Evolutionary conservation across 306 rosid species (phyloP).

Genomic region (Glycine latifolia): DNA sequence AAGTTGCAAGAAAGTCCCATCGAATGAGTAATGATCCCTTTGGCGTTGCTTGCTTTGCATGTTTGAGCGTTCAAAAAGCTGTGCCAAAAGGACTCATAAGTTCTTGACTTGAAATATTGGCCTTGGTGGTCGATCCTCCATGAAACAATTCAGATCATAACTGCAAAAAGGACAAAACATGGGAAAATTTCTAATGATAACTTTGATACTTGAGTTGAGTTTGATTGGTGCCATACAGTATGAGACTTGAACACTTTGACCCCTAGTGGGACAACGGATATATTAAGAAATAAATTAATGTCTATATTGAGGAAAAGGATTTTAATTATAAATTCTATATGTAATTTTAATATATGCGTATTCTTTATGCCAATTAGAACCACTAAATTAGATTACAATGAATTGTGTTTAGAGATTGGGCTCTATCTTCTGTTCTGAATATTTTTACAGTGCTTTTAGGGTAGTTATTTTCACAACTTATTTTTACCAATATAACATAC

Average conservation of each 20-base stretch:
- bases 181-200: neutral
- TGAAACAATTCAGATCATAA: conserved; percentile 8
- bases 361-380: no score
- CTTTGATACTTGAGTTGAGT: neutral
- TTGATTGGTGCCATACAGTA: neutral
- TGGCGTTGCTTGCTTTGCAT: neutral
- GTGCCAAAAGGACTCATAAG: no score
- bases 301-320: no score
- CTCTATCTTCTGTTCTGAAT: no score
- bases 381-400: no score
- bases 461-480: no score
- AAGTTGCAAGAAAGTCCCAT: conserved; percentile 21
- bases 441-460: no score
- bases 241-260: neutral
- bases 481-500: no score
- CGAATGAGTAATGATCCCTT: neutral
- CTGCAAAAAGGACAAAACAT: neutral
- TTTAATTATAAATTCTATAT: no score
- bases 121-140: neutral
- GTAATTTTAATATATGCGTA: no score
- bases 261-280: neutral
- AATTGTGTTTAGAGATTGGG: no score
- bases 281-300: neutral
- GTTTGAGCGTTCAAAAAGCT: neutral
- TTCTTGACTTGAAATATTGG: no score